Percentiles rank a stretch among this genome's conserved stretches.
Conservation (phyloP, 2,329 filamentous ascomycete genomes). For the Gaeumannomyces tritici region DNA sequence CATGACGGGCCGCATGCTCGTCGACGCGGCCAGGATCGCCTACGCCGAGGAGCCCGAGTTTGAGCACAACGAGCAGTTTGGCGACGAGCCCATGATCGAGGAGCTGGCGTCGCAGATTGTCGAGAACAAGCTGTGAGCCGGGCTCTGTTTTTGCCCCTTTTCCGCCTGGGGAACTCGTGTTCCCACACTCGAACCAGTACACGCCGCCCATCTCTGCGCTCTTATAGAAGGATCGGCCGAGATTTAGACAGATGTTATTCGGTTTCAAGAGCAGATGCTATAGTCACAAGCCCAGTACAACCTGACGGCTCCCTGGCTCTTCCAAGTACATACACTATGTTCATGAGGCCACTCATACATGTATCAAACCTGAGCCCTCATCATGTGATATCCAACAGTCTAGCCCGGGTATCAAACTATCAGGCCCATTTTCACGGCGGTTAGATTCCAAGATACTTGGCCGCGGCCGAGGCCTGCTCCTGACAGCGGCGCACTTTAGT, state of each 20-base stretch:
- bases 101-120: constrained; percentile 21
- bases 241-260: not conserved
- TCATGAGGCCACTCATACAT: not conserved
- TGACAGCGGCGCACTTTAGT: constrained; percentile 40
- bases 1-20: constrained; percentile 85
- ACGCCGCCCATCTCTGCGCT: too few species aligned
- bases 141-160: not conserved
- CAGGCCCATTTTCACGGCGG: too few species aligned
- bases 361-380: not conserved
- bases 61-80: constrained; percentile 50
- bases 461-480: not conserved
- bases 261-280: too few species aligned
- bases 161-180: too few species aligned
- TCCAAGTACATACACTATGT: too few species aligned
- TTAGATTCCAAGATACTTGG: too few species aligned
- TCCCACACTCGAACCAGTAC: too few species aligned
- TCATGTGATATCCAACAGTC: too few species aligned
- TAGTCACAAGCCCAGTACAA: too few species aligned
- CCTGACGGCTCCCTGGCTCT: too few species aligned
- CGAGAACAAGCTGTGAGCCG: constrained; percentile 2
- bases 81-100: constrained; percentile 42
- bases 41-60: constrained; percentile 79
- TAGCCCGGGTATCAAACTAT: too few species aligned
- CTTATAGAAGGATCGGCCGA: not conserved
- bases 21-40: constrained; percentile 78